phyloP scores from a whole-genome alignment of 202 grass and related monocot genomes.

The Setaria viridis region DNA sequence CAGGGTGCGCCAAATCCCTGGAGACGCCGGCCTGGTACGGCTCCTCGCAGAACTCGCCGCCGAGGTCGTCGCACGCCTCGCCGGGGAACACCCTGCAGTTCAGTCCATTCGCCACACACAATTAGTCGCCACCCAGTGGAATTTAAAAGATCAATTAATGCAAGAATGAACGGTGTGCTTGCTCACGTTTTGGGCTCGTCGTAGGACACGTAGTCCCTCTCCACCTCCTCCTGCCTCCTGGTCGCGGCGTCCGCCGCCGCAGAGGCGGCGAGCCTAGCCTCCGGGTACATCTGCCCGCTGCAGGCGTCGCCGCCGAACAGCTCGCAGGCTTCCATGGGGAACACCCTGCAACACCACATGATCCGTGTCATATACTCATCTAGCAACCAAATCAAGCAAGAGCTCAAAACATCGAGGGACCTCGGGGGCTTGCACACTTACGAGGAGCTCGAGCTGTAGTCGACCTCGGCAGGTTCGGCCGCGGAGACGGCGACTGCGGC shows the following conservation, averaged over 20 bases:
- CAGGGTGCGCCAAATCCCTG: background rate
- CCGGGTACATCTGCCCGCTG: constrained; percentile 63
- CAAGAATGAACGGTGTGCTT: background rate
- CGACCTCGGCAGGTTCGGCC: constrained; percentile 40
- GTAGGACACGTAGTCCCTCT: constrained; percentile 76
- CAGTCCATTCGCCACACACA: background rate
- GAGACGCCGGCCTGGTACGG: constrained; percentile 39
- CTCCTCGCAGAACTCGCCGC: constrained; percentile 81
- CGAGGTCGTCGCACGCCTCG: constrained; percentile 92
- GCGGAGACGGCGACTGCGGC: background rate
- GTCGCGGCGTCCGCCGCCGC: background rate
- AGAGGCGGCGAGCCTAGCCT: constrained; percentile 50
- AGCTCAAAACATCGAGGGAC: background rate
- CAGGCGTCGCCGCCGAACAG: constrained; percentile 74
- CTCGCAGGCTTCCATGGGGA: constrained; percentile 85
- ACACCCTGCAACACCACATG: constrained; percentile 54
- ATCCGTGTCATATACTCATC: background rate
- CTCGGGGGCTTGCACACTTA: constrained; percentile 1
- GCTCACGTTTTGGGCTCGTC: constrained; percentile 71
- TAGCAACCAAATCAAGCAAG: background rate
- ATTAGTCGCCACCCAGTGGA: too few relatives aligned
- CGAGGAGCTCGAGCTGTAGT: constrained; percentile 73
- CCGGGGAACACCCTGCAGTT: constrained; percentile 78
- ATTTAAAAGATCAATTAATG: too few relatives aligned
- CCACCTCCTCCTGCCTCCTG: constrained; percentile 52